These are phyloP conservation scores for Gonapodya prolifera DNA, from an alignment of 192 early-diverging fungal species.

Conservation along the genomic window DNA sequence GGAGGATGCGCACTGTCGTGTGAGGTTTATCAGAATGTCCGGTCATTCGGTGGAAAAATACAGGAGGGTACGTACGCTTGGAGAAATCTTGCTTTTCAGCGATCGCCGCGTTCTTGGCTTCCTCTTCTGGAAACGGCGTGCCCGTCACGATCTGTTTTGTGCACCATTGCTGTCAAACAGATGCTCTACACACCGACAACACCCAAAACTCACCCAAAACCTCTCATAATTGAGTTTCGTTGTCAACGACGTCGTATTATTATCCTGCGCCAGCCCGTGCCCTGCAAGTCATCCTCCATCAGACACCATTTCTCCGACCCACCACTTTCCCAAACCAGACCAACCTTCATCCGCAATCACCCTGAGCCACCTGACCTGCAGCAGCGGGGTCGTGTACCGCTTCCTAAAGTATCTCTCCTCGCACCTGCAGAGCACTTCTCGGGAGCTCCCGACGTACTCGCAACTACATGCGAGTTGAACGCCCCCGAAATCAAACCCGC, in stretches of 20 bases:
- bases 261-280: neutral
- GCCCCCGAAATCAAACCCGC: conserved; percentile 18
- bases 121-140: neutral
- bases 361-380: conserved; percentile 62
- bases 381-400: conserved; percentile 45
- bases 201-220: neutral
- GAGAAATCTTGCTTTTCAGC: neutral
- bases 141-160: neutral
- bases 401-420: neutral
- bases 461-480: conserved; percentile 14
- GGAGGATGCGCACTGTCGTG: conserved; percentile 36
- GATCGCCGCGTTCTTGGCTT: neutral
- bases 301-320: neutral
- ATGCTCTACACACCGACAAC: neutral
- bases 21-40: neutral
- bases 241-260: neutral
- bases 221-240: neutral
- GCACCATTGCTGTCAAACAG: neutral
- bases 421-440: neutral
- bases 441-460: conserved; percentile 23
- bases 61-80: neutral
- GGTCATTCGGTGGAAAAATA: neutral
- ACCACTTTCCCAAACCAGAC: conserved; percentile 7
- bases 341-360: conserved; percentile 80
- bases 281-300: neutral